Base-by-base conservation (phyloP, 495 filamentous ascomycete species). In the Platismatia glauca region DNA sequence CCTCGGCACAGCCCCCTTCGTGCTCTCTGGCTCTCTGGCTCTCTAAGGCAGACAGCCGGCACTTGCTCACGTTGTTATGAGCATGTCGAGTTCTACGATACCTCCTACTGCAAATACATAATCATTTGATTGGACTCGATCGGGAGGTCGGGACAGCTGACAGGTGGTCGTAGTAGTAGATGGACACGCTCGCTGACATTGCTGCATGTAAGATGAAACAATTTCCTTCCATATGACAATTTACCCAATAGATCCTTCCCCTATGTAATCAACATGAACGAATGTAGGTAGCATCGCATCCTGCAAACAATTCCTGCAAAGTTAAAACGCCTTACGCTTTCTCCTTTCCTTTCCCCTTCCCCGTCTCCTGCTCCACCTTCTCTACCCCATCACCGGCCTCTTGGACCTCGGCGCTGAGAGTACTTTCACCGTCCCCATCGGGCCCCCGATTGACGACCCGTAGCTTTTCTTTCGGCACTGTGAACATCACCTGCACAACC, bases 401-500 rank as follows among this genome's bases (percentile, higher is more conserved):
- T 41, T 62, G 62, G 31, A 59, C 55, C 52, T 67, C 61, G 16
- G 58, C 64, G 63, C 73, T 78, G 12, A 72, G 20, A 56, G 76
- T 61, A 70, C 82, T 76, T 71, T 75, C 70, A 71, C 76, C 64
- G 71, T 78, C 75, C 73, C 77, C 61, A 74, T 75, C 72, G 75
- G 78, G 63, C 63, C 75, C 76, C 22, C 78, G 83, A 75, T 97
- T 97, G 12, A 96, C 91, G 16, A 97, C 90, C 57, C 93, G 78
- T 67, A 97, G 71, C 71, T 81, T 83, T 75, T 91, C 87, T 71
- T 84, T 88, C 55, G 93, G 93, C 61, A 95, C 89, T 1, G 91
- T 95, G 72, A 95, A 97, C 78, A 95, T 95, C 64, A 95, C 83
- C 75, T 97, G 93, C 63, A 97, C 92, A 20, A 89, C 81, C 50